phyloP scores from a whole-genome alignment of 2,329 filamentous ascomycete genomes.

The Ophiocordyceps sinensis region DNA sequence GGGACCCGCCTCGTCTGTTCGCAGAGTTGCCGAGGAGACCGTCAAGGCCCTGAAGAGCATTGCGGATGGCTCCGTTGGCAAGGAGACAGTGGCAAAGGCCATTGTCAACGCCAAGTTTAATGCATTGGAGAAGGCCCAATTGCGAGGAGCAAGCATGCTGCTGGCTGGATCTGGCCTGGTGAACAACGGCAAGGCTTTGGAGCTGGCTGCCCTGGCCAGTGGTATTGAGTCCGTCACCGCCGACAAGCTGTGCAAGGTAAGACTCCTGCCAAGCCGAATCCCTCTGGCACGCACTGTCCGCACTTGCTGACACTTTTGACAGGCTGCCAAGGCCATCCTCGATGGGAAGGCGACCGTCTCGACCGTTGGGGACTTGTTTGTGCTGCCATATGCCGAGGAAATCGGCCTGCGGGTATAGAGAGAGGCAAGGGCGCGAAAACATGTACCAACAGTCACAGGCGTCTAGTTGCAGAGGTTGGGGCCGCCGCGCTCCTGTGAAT shows the following conservation, averaged over 20 bases:
- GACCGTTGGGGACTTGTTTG: conserved; percentile 79
- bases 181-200: conserved; percentile 66
- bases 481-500: conserved; percentile 25
- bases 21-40: conserved; percentile 58
- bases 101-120: conserved; percentile 88
- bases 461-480: conserved; percentile 21
- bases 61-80: conserved; percentile 57
- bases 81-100: conserved; percentile 85
- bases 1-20: conserved; percentile 59
- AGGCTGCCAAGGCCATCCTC: conserved; percentile 81
- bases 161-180: conserved; percentile 75
- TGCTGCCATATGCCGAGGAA: conserved; percentile 86
- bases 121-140: conserved; percentile 69
- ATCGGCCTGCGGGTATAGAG: conserved; percentile 86
- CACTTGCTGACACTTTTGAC: conserved; percentile 1
- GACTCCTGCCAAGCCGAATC: conserved; percentile 17
- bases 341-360: conserved; percentile 81
- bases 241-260: conserved; percentile 74
- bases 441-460: conserved; percentile 29
- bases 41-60: conserved; percentile 74
- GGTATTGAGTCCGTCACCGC: conserved; percentile 67
- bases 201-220: conserved; percentile 68
- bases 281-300: background rate
- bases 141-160: conserved; percentile 62
- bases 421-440: conserved; percentile 12